Conservation (phyloP, 192 early-diverging fungal species). For the Coemansia sp. region DNA sequence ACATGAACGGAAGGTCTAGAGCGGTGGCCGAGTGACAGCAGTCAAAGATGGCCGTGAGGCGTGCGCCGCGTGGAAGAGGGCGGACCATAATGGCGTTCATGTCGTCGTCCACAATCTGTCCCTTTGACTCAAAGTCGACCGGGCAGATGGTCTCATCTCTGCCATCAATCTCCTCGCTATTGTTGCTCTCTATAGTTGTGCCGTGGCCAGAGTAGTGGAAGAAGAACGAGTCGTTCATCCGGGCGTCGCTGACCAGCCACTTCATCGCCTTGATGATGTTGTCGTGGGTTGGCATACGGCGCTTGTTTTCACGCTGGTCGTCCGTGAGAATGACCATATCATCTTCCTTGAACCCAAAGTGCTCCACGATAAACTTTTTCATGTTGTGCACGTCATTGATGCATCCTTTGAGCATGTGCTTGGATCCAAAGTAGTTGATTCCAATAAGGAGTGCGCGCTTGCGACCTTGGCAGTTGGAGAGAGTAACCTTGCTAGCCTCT, state of each 20-base stretch:
- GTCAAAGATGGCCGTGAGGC: slow-evolving; percentile 82
- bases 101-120: slow-evolving; percentile 72
- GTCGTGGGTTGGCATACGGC: slow-evolving; percentile 66
- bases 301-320: slow-evolving; percentile 63
- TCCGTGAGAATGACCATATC: slow-evolving; percentile 80
- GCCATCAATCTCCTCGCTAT: slow-evolving; percentile 78
- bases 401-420: slow-evolving; percentile 69
- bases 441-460: slow-evolving; percentile 88
- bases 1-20: slow-evolving; percentile 77
- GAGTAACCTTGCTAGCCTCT: slow-evolving; percentile 42
- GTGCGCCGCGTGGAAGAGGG: slow-evolving; percentile 66
- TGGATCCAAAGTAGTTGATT: slow-evolving; percentile 81
- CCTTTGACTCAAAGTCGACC: slow-evolving; percentile 58
- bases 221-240: slow-evolving; percentile 79
- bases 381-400: slow-evolving; percentile 85
- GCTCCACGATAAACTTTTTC: slow-evolving; percentile 64
- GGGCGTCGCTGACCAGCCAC: slow-evolving; percentile 76
- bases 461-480: slow-evolving; percentile 60
- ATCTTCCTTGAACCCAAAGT: slow-evolving; percentile 65
- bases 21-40: slow-evolving; percentile 85
- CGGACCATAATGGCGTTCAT: slow-evolving; percentile 76
- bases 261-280: slow-evolving; percentile 76
- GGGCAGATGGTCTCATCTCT: slow-evolving; percentile 81
- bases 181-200: slow-evolving; percentile 56
- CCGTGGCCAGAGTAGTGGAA: slow-evolving; percentile 85